A percentile compares a stretch with the other conserved stretches of the same genome.
Conservation (phyloP, 169 alveolate genomes). For the Eimeria falciformis region DNA sequence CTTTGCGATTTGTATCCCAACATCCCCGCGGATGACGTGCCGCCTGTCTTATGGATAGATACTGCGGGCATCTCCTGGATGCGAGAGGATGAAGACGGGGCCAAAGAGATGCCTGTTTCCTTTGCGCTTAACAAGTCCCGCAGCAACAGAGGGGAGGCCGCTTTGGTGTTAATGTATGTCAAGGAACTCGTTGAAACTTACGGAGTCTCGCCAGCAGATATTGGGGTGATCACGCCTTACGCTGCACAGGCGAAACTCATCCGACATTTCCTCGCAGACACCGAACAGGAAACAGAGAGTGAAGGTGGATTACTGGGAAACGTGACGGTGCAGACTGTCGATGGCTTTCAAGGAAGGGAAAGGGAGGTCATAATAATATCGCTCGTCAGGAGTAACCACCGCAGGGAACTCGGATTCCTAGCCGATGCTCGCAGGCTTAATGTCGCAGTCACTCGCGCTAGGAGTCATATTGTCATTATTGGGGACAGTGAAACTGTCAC, state of each 20-base stretch:
- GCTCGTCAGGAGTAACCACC: slow-evolving; percentile 32
- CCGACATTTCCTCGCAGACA: slow-evolving; percentile 19
- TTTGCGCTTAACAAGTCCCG: background rate
- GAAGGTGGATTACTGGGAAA: background rate
- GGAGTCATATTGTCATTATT: slow-evolving; percentile 44
- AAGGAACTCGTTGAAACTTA: background rate
- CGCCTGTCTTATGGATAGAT: slow-evolving; percentile 70
- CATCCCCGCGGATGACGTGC: background rate
- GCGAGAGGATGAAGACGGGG: slow-evolving; percentile 36
- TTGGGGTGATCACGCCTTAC: slow-evolving; percentile 72
- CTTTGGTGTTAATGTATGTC: slow-evolving; percentile 9
- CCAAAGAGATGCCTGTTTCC: too few species aligned
- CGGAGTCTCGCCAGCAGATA: background rate
- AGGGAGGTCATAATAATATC: slow-evolving; percentile 52
- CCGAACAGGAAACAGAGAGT: background rate
- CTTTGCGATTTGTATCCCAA: background rate
- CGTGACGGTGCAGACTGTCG: slow-evolving; percentile 54
- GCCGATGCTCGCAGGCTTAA: slow-evolving; percentile 82
- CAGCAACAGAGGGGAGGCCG: slow-evolving; percentile 67
- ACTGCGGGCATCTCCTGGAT: slow-evolving; percentile 57
- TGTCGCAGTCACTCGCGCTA: slow-evolving; percentile 86
- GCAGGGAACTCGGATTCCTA: slow-evolving; percentile 53
- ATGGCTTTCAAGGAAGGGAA: slow-evolving; percentile 72
- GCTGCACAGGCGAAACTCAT: slow-evolving; percentile 60
- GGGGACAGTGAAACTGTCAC: slow-evolving; percentile 60